These are phyloP conservation scores for Solanum gandarillasii DNA, from an alignment of 257 asterid genomes.

Conservation along the genomic window DNA sequence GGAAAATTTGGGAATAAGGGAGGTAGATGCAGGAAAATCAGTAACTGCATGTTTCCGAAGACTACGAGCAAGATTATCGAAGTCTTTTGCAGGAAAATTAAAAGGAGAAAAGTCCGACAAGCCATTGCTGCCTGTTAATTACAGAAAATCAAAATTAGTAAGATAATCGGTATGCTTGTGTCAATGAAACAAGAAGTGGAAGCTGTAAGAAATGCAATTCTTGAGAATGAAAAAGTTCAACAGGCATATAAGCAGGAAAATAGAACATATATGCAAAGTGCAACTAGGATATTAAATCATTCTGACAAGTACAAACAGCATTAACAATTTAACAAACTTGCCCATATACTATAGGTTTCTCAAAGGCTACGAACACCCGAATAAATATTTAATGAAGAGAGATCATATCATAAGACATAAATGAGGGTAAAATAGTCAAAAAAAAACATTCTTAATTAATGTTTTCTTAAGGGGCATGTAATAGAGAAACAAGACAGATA, in stretches of 20 bases:
- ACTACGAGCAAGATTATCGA: background rate
- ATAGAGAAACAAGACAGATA: too few relatives aligned
- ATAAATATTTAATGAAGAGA: too few relatives aligned
- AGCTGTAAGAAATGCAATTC: background rate
- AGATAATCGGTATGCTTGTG: background rate
- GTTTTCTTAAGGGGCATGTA: too few relatives aligned
- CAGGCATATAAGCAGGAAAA: background rate
- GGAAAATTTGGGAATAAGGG: constrained; percentile 35
- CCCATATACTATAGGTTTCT: background rate
- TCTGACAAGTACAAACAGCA: background rate
- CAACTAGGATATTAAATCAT: too few relatives aligned
- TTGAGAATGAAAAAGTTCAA: background rate
- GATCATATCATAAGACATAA: too few relatives aligned
- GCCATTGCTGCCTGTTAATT: constrained; percentile 31
- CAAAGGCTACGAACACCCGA: background rate
- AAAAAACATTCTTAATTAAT: too few relatives aligned
- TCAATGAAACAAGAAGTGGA: background rate
- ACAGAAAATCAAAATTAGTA: background rate
- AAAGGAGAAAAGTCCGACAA: constrained; percentile 18
- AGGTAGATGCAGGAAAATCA: constrained; percentile 20
- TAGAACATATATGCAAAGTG: too few relatives aligned
- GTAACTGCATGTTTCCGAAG: constrained; percentile 22
- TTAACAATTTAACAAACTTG: too few relatives aligned
- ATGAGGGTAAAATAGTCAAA: too few relatives aligned
- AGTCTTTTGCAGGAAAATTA: background rate